Base-by-base conservation (phyloP, 306 rosid species). In the Ormosia semicastrata region DNA sequence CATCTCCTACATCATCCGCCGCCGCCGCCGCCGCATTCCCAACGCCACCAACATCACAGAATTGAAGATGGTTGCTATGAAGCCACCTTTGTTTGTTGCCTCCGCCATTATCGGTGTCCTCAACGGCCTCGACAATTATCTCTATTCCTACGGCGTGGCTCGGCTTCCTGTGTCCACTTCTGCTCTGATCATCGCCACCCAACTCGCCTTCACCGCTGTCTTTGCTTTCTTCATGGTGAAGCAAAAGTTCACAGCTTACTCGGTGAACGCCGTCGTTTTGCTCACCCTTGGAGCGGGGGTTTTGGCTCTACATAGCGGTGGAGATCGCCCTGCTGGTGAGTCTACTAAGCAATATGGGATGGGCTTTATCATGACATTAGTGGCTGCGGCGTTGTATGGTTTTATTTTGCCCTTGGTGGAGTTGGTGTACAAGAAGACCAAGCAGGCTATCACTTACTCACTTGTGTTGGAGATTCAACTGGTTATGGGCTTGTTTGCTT, bases 401-500 rank as follows among this genome's bases (percentile, higher is more conserved):
- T 85, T 92, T 18, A 1, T 92, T 1, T 57, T 92, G 89, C 94
- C 97, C 44, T 24, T 85, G 84, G 54, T 88, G 8, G 97, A 92
- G 75, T 57, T 88, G 71, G 53, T 58, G 30, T 92, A 92, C 59
- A 82, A 63, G 73, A 89, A 85, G 76, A 67, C 6, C n/a, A 47
- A 47, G 13, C 54, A 47, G 13, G 15, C 5, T 12, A 10, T 47
- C 54, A 47, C 54, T 12, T 47, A 47, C 54, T 3, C 54, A 47
- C 15, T 47, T 13, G 54, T 47, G 15, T 47, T 47, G 15, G 54
- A 47, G 54, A 47, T 47, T 47, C 54, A 47, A 6, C 15, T 47
- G 3, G 54, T 47, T 12, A 47, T 47, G 54, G 12, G n/a, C 54
- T 47, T 47, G 15, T 47, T 47, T 47, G 54, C 6, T 47, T 12